phyloP scores from a whole-genome alignment of 306 rosid genomes.

The Lithocarpus polystachyus region DNA sequence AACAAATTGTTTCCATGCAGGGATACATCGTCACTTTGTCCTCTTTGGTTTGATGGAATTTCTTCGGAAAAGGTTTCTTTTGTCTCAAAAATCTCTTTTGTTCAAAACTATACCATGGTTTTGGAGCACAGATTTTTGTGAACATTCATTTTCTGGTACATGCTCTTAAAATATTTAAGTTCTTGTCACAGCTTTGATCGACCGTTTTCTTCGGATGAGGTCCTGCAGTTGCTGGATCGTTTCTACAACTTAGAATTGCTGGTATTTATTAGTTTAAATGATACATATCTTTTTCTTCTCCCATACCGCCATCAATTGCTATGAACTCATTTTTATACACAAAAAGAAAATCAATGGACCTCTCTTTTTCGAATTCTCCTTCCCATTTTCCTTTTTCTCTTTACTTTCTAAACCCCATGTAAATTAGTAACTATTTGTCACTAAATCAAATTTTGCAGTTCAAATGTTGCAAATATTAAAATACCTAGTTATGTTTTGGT shows the following conservation, averaged over 20 bases:
- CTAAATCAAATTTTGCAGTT: neutral
- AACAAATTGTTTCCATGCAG: constrained; percentile 37
- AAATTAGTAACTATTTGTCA: neutral
- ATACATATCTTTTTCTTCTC: neutral
- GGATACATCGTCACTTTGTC: constrained; percentile 91
- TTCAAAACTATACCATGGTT: constrained; percentile 10
- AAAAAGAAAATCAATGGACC: neutral
- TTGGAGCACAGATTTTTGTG: neutral
- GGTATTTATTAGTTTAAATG: constrained; percentile 39
- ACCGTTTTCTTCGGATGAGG: constrained; percentile 84
- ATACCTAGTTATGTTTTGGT: neutral
- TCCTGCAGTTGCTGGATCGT: constrained; percentile 86
- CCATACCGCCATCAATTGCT: neutral
- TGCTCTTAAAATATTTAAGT: constrained; percentile 17
- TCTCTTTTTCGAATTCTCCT: neutral
- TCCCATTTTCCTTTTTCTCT: neutral
- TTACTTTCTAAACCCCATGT: neutral
- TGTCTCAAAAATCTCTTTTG: constrained; percentile 5
- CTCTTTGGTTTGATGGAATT: constrained; percentile 92
- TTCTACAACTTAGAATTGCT: constrained; percentile 94
- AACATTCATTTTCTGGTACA: constrained; percentile 5
- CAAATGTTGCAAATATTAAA: neutral
- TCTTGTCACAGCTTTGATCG: constrained; percentile 64
- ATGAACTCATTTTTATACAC: neutral
- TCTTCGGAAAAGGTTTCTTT: constrained; percentile 73